A percentile compares a stretch with the other conserved stretches of the same genome.
Conservation (phyloP, 345 rosid genomes). For the Pugionium dolabratum region DNA sequence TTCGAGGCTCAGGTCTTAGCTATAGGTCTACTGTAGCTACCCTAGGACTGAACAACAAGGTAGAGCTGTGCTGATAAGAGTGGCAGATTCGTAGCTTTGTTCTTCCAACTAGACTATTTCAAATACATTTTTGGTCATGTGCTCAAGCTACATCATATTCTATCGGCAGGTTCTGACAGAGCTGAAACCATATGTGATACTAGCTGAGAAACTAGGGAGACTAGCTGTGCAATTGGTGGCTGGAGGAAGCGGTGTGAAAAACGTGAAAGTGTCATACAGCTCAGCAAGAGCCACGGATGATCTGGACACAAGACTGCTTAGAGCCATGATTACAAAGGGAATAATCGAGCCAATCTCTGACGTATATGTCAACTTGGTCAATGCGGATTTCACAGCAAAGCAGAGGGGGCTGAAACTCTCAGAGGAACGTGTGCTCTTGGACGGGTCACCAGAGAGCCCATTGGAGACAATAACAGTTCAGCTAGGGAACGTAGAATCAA, state of each 20-base stretch:
- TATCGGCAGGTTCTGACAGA: constrained; percentile 64
- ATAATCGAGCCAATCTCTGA: constrained; percentile 74
- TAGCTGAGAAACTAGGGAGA: constrained; percentile 74
- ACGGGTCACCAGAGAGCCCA: constrained; percentile 76
- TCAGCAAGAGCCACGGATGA: constrained; percentile 75
- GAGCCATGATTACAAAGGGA: constrained; percentile 84
- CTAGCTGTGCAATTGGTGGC: constrained; percentile 71
- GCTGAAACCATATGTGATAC: constrained; percentile 70
- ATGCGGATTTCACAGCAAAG: constrained; percentile 79
- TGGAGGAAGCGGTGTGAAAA: constrained; percentile 79
- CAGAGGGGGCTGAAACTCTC: constrained; percentile 75
- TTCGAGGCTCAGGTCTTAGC: background rate
- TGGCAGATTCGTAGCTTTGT: constrained; percentile 5
- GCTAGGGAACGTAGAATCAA: constrained; percentile 74
- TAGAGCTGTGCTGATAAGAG: background rate
- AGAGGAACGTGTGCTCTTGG: constrained; percentile 59
- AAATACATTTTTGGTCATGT: background rate
- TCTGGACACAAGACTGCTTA: constrained; percentile 81
- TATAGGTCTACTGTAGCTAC: background rate
- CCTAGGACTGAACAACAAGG: constrained; percentile 1
- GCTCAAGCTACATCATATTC: constrained; percentile 16
- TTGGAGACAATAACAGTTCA: constrained; percentile 69
- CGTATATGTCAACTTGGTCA: constrained; percentile 74
- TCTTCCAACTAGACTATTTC: background rate
- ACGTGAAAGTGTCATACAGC: constrained; percentile 65